Evolutionary conservation across 768 basidiomycete genomes (phyloP).

Genomic region (Macrolepiota albuminosa): DNA sequence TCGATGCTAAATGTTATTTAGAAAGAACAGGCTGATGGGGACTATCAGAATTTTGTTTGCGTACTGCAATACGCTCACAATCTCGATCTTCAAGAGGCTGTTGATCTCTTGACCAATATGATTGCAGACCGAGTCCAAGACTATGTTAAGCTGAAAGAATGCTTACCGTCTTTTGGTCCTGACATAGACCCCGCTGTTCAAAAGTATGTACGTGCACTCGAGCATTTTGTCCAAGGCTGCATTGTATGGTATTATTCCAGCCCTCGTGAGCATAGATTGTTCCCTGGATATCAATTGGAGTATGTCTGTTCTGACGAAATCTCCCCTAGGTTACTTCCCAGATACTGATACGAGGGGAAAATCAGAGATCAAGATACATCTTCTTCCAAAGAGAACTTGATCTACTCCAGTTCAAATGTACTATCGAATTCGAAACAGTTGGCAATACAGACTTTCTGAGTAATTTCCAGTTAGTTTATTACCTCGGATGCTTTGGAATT

Average conservation of each 20-base stretch:
- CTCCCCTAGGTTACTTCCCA: conserved; percentile 8
- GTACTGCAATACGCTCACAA: conserved; percentile 19
- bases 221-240: conserved; percentile 15
- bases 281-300: not conserved
- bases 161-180: conserved; percentile 20
- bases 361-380: conserved; percentile 2
- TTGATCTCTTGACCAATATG: conserved; percentile 20
- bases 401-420: too few relatives aligned
- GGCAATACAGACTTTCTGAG: too few relatives aligned
- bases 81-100: conserved; percentile 21
- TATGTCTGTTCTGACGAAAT: not conserved
- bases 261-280: conserved; percentile 4
- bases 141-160: conserved; percentile 18
- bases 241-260: conserved; percentile 16
- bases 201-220: conserved; percentile 10
- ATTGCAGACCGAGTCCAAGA: conserved; percentile 15
- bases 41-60: conserved; percentile 23
- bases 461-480: too few relatives aligned
- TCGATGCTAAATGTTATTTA: not conserved
- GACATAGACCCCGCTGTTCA: conserved; percentile 10
- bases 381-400: not conserved
- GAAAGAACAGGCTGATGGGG: conserved; percentile 27
- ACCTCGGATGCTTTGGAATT: too few relatives aligned
- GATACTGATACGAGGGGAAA: conserved; percentile 3
- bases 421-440: too few relatives aligned